phyloP scores from a whole-genome alignment of 768 basidiomycete species.

The Cystobasidium onofrii region DNA sequence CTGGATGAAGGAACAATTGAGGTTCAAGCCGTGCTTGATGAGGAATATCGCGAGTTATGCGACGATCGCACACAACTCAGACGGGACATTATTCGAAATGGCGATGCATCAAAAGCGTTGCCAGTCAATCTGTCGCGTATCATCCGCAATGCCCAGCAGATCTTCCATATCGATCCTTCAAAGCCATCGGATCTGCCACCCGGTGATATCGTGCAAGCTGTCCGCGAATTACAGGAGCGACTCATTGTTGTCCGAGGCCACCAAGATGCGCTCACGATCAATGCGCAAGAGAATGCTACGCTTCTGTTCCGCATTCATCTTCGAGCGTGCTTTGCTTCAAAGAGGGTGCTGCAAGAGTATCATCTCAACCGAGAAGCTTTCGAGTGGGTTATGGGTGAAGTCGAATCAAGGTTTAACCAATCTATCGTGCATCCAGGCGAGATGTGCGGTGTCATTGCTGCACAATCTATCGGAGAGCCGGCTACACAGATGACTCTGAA shows the following conservation, averaged over 20 bases:
- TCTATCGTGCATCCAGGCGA: constrained; percentile 88
- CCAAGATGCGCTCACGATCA: constrained; percentile 57
- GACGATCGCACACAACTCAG: constrained; percentile 73
- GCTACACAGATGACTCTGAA: constrained; percentile 99
- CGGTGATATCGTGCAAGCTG: constrained; percentile 69
- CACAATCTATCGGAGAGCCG: constrained; percentile 98
- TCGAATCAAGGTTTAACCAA: constrained; percentile 91
- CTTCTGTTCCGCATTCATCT: constrained; percentile 88
- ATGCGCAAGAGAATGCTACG: constrained; percentile 81
- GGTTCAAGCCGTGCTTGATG: constrained; percentile 74
- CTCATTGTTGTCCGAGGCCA: constrained; percentile 81
- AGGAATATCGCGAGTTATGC: constrained; percentile 59
- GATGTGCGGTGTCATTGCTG: constrained; percentile 97
- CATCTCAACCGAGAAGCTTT: constrained; percentile 88
- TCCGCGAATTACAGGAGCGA: constrained; percentile 64
- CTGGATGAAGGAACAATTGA: constrained; percentile 75
- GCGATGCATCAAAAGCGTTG: constrained; percentile 72
- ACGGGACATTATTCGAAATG: constrained; percentile 70
- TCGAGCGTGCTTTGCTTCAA: constrained; percentile 74
- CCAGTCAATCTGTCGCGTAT: constrained; percentile 94
- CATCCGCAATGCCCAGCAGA: constrained; percentile 87
- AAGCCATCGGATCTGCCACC: constrained; percentile 90
- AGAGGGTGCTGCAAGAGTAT: constrained; percentile 76
- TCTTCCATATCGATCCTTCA: constrained; percentile 91
- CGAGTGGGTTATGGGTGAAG: constrained; percentile 94